Evolutionary conservation across 176 grass and related monocot species (phyloP).

Genomic region (Phoenix roebelenii): DNA sequence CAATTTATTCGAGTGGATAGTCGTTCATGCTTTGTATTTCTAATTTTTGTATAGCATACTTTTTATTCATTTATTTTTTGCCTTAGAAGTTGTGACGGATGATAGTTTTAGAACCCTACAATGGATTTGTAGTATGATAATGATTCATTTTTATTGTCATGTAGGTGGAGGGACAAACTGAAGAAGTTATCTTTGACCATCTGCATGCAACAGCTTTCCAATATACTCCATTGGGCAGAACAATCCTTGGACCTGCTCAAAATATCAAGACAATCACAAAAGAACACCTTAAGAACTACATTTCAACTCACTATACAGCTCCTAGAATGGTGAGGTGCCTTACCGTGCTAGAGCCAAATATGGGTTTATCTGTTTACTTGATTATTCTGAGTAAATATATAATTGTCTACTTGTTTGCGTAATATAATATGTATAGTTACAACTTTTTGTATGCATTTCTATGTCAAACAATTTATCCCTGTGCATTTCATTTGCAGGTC

Average conservation of each 20-base stretch:
- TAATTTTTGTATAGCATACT: too few relatives aligned
- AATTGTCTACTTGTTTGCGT: too few relatives aligned
- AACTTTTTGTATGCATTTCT: neutral
- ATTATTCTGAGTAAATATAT: constrained; percentile 1
- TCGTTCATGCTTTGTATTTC: too few relatives aligned
- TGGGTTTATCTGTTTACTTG: neutral
- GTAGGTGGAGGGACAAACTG: constrained; percentile 75
- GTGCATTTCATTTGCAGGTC: constrained; percentile 26
- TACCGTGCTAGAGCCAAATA: neutral
- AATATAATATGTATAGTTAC: neutral
- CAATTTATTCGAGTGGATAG: too few relatives aligned
- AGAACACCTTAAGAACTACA: constrained; percentile 64
- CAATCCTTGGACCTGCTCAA: constrained; percentile 70
- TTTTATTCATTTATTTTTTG: too few relatives aligned
- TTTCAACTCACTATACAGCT: constrained; percentile 88
- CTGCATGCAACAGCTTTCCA: constrained; percentile 98
- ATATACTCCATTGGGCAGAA: constrained; percentile 81
- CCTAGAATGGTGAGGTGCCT: constrained; percentile 63
- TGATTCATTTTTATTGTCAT: neutral
- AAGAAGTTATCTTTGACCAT: constrained; percentile 98
- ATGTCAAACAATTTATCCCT: too few relatives aligned
- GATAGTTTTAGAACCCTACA: too few relatives aligned
- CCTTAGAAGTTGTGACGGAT: too few relatives aligned
- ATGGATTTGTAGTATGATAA: too few relatives aligned
- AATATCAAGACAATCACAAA: constrained; percentile 84